Evolutionary conservation across 2,329 filamentous ascomycete species (phyloP).

Genomic region (Pyrenophora teres): DNA sequence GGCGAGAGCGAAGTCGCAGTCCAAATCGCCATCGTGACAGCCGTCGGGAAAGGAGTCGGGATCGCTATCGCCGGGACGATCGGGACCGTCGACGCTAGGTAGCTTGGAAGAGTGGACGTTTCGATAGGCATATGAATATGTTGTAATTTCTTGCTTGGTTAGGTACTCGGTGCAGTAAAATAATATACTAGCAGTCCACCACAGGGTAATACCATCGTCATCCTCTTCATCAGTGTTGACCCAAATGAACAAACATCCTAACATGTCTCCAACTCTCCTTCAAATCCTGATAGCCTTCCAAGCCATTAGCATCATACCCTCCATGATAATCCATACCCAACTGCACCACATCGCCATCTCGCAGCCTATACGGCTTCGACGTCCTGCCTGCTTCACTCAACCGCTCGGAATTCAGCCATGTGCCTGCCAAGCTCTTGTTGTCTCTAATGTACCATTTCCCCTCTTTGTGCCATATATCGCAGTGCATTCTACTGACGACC

Average conservation of each 20-base stretch:
- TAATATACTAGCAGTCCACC: too few species aligned
- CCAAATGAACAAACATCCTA: background rate
- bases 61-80: conserved; percentile 49
- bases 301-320: background rate
- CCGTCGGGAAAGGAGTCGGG: conserved; percentile 45
- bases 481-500: background rate
- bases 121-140: too few species aligned
- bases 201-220: too few species aligned
- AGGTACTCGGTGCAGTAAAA: too few species aligned
- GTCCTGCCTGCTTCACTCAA: background rate
- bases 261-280: background rate
- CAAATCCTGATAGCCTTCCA: background rate
- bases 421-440: background rate
- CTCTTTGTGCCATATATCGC: background rate
- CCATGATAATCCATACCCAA: background rate
- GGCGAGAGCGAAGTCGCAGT: conserved; percentile 37
- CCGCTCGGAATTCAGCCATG: background rate
- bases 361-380: background rate
- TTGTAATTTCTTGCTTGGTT: too few species aligned
- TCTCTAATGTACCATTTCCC: background rate
- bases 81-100: conserved; percentile 38
- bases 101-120: too few species aligned
- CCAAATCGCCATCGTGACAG: conserved; percentile 42
- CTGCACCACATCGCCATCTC: background rate
- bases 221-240: background rate